Evolutionary conservation across 805 yeast genomes (phyloP), one percentile per base, ranked within the genome.

Genomic region (Candida ulmi): DNA sequence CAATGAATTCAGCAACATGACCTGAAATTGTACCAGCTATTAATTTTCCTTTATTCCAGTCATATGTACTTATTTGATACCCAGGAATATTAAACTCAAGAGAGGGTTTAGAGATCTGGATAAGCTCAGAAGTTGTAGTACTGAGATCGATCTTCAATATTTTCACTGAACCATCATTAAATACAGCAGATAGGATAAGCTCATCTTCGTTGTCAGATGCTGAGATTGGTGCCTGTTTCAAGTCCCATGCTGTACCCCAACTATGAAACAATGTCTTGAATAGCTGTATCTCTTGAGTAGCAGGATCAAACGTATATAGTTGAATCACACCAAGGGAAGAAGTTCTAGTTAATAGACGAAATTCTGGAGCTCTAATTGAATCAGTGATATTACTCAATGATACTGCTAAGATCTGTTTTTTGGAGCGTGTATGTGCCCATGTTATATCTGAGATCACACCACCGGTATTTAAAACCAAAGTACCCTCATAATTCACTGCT

Each of bases 21-120:
- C 93, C 93, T 38, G 74, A 71, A 3, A 66, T 56, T 5, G 76
- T 69, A 0, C 90, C 91, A 24, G 77, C 74, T 2, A 80, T 54
- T 2, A 83, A 54, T 11, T 53, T 62, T 3, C 63, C 60, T 5
- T 30, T 50, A 5, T 75, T 30, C 59, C 73, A 74, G 45, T 72
- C 79, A 45, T 64, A 71, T 27, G 74, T 57, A 1, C 78, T 68
- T 5, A 80, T 71, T 30, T 50, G 32, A 26, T 55, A 51, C 17
- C 54, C 55, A 1, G 53, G 50, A 3, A 63, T 32, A 2, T 50
- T 38, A 23, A 62, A 42, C 11, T 52, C 52, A 3, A 59, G 21
- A 15, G 69, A 52, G 0, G 65, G 45, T 5, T 46, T 39, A 2
- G 46, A 47, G 13, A 55, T 30, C 23, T 55, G 50, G 4, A 50